Evolutionary conservation across 371 early-diverging fungal species (phyloP).

Genomic region (Mucor saturninus): DNA sequence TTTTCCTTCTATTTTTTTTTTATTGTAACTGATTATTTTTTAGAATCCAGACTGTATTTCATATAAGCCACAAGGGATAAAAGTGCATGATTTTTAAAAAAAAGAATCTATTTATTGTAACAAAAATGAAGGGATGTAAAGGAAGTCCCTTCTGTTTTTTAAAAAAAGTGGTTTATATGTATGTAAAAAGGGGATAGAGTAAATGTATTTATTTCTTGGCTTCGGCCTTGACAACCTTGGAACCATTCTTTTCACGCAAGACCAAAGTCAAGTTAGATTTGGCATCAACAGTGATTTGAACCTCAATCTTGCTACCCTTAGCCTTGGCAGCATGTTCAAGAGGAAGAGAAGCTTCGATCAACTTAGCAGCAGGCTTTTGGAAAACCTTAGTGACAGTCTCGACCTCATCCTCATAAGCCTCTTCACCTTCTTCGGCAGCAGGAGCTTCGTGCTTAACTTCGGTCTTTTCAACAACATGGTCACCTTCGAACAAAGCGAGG

Average conservation of each 20-base stretch:
- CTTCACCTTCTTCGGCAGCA: slow-evolving; percentile 60
- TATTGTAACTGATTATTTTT: neutral
- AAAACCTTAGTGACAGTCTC: slow-evolving; percentile 56
- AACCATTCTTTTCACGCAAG: slow-evolving; percentile 65
- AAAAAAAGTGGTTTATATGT: neutral
- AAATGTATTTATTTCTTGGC: slow-evolving; percentile 38
- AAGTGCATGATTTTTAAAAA: neutral
- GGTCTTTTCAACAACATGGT: slow-evolving; percentile 62
- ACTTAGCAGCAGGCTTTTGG: slow-evolving; percentile 59
- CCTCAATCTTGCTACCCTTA: slow-evolving; percentile 62
- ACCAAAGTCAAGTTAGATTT: slow-evolving; percentile 55
- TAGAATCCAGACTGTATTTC: neutral
- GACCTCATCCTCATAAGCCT: slow-evolving; percentile 54
- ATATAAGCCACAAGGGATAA: slow-evolving; percentile 4
- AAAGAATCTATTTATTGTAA: neutral
- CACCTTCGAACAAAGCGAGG: slow-evolving; percentile 85
- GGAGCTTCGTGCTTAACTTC: slow-evolving; percentile 60
- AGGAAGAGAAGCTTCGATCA: slow-evolving; percentile 63
- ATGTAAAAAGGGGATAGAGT: neutral
- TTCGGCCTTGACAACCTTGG: slow-evolving; percentile 56
- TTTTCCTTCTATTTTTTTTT: slow-evolving; percentile 5
- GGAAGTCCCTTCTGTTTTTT: neutral
- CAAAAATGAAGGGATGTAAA: neutral
- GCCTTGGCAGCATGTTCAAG: slow-evolving; percentile 56
- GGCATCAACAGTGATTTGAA: slow-evolving; percentile 62